Evolutionary conservation across 2,329 filamentous ascomycete genomes (phyloP).

Genomic region (Ophiostoma tasmaniense): DNA sequence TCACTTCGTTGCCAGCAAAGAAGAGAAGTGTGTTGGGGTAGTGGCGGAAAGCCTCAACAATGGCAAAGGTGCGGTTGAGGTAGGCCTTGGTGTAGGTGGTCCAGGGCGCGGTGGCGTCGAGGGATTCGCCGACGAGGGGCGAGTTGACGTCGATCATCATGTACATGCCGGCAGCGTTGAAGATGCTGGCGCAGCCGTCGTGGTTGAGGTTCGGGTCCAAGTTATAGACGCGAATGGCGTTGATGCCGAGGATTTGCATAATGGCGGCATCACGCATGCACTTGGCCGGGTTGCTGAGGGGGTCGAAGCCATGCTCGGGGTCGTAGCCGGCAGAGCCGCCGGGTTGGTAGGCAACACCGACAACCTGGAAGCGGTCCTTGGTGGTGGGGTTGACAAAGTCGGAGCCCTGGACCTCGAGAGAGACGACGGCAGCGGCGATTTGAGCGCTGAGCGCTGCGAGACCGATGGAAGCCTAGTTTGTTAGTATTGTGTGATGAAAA

Average conservation of each 20-base stretch:
- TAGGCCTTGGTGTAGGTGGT: slow-evolving; percentile 48
- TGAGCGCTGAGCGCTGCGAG: slow-evolving; percentile 47
- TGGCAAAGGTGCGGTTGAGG: slow-evolving; percentile 57
- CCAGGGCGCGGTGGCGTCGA: slow-evolving; percentile 48
- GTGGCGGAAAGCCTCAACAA: slow-evolving; percentile 58
- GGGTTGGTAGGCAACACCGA: slow-evolving; percentile 62
- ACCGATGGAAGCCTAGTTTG: slow-evolving; percentile 32
- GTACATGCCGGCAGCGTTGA: slow-evolving; percentile 61
- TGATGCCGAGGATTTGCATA: slow-evolving; percentile 56
- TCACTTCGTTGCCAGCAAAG: slow-evolving; percentile 74
- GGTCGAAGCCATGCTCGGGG: slow-evolving; percentile 45
- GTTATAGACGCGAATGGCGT: slow-evolving; percentile 64
- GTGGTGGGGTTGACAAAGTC: slow-evolving; percentile 52
- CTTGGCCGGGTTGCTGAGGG: slow-evolving; percentile 48
- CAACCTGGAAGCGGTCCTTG: slow-evolving; percentile 55
- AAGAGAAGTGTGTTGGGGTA: slow-evolving; percentile 62
- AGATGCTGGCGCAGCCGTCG: slow-evolving; percentile 58
- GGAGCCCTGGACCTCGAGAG: slow-evolving; percentile 48
- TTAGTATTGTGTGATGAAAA: background rate
- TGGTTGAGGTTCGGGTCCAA: slow-evolving; percentile 57
- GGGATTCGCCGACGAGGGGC: slow-evolving; percentile 48
- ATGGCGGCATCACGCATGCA: slow-evolving; percentile 58
- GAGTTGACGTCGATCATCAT: slow-evolving; percentile 63
- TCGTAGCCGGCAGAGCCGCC: slow-evolving; percentile 57
- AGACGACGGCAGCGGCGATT: slow-evolving; percentile 46